Percentiles rank a stretch among this genome's conserved stretches.
phyloP scores from a whole-genome alignment of 768 basidiomycete genomes.

The Mrakia blollopis region DNA sequence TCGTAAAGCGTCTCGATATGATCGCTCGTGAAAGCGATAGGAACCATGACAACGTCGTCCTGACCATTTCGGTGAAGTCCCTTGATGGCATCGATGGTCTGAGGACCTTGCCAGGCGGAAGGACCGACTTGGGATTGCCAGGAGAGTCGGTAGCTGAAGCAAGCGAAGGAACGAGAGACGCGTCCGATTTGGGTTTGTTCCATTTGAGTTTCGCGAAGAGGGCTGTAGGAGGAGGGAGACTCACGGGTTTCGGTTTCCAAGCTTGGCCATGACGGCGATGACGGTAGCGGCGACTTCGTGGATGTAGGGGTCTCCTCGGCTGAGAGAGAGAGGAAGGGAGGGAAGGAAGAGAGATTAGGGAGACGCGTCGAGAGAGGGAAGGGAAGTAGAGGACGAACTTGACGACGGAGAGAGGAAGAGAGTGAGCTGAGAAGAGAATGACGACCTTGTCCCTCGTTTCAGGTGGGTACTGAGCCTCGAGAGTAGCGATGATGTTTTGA shows the following conservation, averaged over 20 bases:
- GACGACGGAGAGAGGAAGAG: conserved; percentile 94
- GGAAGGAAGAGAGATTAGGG: conserved; percentile 10
- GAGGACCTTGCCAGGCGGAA: conserved; percentile 96
- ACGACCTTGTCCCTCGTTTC: conserved; percentile 66
- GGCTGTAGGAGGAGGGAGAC: not conserved
- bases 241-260: conserved; percentile 49
- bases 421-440: conserved; percentile 93
- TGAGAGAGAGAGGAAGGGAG: conserved; percentile 15
- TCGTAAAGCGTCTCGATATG: conserved; percentile 99
- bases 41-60: conserved; percentile 63
- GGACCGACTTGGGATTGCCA: conserved; percentile 99
- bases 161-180: not conserved
- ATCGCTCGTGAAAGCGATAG: conserved; percentile 97
- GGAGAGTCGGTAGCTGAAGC: conserved; percentile 87
- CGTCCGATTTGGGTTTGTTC: not conserved
- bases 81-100: conserved; percentile 85
- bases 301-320: conserved; percentile 93
- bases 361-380: conserved; percentile 84
- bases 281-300: conserved; percentile 93
- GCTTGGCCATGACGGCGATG: conserved; percentile 81
- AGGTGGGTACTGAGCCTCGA: conserved; percentile 65
- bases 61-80: conserved; percentile 48
- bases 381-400: conserved; percentile 85
- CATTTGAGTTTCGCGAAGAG: not conserved
- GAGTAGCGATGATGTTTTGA: conserved; percentile 75